Evolutionary conservation across 352 stramenopile species (phyloP).

Genomic region (Globisporangium takayamanum): DNA sequence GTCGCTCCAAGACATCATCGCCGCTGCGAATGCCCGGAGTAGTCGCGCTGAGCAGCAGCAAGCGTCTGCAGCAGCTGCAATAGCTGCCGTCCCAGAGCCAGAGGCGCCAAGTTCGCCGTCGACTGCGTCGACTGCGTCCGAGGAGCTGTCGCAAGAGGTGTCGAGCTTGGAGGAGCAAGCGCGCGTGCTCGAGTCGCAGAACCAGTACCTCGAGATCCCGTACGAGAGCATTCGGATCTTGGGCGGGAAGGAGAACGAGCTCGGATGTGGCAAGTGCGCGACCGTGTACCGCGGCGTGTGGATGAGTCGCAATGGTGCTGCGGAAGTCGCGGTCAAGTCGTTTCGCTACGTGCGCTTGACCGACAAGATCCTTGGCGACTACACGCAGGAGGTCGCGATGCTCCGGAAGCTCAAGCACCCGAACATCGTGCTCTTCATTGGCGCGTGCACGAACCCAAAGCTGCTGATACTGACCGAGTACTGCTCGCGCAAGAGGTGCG

Average conservation of each 20-base stretch:
- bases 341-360: conserved; percentile 86
- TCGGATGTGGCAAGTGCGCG: conserved; percentile 79
- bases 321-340: conserved; percentile 82
- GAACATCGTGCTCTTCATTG: conserved; percentile 90
- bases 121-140: conserved; percentile 28
- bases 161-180: conserved; percentile 73
- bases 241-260: conserved; percentile 80
- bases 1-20: conserved; percentile 15
- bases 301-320: conserved; percentile 78
- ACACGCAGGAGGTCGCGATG: conserved; percentile 81
- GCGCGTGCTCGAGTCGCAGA: conserved; percentile 78
- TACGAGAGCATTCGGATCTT: conserved; percentile 87
- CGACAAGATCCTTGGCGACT: conserved; percentile 84
- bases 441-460: conserved; percentile 84
- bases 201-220: conserved; percentile 83
- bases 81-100: conserved; percentile 22
- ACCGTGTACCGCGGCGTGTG: conserved; percentile 85
- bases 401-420: conserved; percentile 85
- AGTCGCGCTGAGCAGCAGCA: conserved; percentile 4
- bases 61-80: conserved; percentile 9
- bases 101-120: conserved; percentile 34
- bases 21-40: conserved; percentile 14
- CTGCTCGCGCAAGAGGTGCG: conserved; percentile 83
- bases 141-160: conserved; percentile 50
- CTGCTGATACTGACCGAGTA: conserved; percentile 89